Base-by-base conservation (phyloP, 495 filamentous ascomycete species). In the Letharia lupina region DNA sequence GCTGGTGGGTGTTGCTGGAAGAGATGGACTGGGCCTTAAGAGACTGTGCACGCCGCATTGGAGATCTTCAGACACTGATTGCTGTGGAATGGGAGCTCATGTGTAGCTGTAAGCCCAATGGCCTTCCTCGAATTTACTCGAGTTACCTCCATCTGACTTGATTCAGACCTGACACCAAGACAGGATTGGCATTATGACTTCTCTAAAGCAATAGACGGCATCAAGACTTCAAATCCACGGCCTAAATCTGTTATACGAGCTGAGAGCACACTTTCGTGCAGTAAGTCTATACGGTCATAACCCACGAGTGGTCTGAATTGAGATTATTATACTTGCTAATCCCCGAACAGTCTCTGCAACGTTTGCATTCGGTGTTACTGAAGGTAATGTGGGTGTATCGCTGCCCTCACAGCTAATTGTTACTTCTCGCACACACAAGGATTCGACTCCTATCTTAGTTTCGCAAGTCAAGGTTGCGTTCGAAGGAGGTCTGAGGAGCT, bases 21-120 rank as follows among this genome's bases (percentile, higher is more conserved):
- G 86, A 88, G 56, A 80, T 94, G 61, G 81, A 86, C 63, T 90
- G 88, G 88, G 79, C 81, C 13, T 78, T 96, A 50, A 83, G 91
- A 69, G 81, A 90, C 65, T 90, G 88, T 67, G 93, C 93, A 6
- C 70, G 80, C 0, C 81, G 82, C 61, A 73, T 81, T 16, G 83
- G 85, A 16, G 85, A 91, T 68, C 79, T 79, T 16, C 86, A 87
- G 50, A 82, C 85, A 18, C 76, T 93, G 13, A 72, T 96, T 39
- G 82, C 84, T 45, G 87, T 93, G n/a, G 87, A 91, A 62, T 93
- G 92, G 86, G 93, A 97, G 72, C 80, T 96, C 42, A 76, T 90
- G 66, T 87, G 86, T 69, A 79, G 76, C 66, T 77, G 89, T 92
- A 74, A 74, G 88, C 75, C 12, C 4, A n/a, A 15, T 50, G 16